Evolutionary conservation across 345 rosid species (phyloP).

Genomic region (Aegle marmelos): DNA sequence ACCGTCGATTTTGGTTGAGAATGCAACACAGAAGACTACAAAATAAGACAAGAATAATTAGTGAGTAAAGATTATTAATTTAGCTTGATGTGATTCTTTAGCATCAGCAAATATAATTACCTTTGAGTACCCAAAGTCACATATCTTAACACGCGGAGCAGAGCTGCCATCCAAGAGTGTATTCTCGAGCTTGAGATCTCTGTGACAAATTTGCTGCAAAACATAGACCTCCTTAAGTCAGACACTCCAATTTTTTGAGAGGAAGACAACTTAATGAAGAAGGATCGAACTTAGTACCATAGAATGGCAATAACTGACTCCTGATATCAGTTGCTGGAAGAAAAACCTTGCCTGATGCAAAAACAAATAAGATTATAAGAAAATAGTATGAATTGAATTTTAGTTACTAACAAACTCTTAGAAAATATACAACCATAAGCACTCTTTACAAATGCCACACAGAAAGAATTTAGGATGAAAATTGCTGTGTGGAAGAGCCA

Average conservation of each 20-base stretch:
- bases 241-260: neutral
- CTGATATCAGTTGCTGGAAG: constrained; percentile 78
- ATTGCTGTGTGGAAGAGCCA: neutral
- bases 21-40: constrained; percentile 58
- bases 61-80: neutral
- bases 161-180: constrained; percentile 64
- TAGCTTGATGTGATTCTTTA: neutral
- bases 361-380: constrained; percentile 1
- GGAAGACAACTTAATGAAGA: neutral
- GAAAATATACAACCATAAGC: neutral
- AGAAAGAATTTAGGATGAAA: neutral
- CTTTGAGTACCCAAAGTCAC: constrained; percentile 75
- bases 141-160: constrained; percentile 63
- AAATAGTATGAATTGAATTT: neutral
- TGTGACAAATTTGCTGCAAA: constrained; percentile 57
- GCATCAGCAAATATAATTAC: constrained; percentile 8
- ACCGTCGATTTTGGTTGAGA: constrained; percentile 78
- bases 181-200: constrained; percentile 78
- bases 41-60: constrained; percentile 3
- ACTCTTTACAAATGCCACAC: neutral
- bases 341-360: constrained; percentile 64
- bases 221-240: neutral
- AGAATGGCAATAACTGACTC: constrained; percentile 70
- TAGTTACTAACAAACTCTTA: neutral
- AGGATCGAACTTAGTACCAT: constrained; percentile 40